Percentiles rank a stretch among this genome's conserved stretches.
These are phyloP conservation scores for Adansonia digitata DNA, from an alignment of 345 rosid species.

Conservation along the genomic window DNA sequence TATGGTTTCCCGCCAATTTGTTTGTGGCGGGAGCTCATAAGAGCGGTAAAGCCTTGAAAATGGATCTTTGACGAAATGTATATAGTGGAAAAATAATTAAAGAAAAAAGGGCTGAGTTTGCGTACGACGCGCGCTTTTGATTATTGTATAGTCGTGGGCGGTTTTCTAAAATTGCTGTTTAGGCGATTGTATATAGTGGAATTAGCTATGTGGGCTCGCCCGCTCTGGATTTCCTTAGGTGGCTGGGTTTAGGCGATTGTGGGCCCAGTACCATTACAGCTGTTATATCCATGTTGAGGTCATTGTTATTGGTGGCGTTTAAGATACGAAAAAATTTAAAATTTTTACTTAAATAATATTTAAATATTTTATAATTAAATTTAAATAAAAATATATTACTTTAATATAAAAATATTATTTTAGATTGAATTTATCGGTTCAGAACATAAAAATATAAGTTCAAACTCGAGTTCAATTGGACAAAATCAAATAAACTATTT, in stretches of 20 bases:
- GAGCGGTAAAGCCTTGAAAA: not conserved
- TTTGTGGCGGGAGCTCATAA: not conserved
- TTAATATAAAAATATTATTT: too few species aligned
- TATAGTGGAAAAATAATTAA: not conserved
- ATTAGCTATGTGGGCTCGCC: not conserved
- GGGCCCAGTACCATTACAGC: too few species aligned
- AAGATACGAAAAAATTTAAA: too few species aligned
- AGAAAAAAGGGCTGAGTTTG: not conserved
- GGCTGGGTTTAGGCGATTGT: not conserved
- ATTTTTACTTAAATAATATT: too few species aligned
- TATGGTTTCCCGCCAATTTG: constrained; percentile 4
- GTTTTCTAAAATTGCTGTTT: not conserved
- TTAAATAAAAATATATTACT: too few species aligned
- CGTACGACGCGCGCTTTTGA: not conserved
- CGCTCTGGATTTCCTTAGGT: not conserved
- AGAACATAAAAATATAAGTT: too few species aligned
- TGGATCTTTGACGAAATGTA: not conserved
- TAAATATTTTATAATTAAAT: too few species aligned
- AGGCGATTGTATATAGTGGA: not conserved
- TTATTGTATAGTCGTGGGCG: not conserved
- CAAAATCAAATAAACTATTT: too few species aligned
- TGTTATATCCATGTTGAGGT: too few species aligned
- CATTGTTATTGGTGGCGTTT: too few species aligned
- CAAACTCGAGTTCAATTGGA: too few species aligned
- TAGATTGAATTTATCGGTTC: too few species aligned